Evolutionary conservation across 2,329 filamentous ascomycete genomes (phyloP).

Genomic region (Gnomoniopsis sp.): DNA sequence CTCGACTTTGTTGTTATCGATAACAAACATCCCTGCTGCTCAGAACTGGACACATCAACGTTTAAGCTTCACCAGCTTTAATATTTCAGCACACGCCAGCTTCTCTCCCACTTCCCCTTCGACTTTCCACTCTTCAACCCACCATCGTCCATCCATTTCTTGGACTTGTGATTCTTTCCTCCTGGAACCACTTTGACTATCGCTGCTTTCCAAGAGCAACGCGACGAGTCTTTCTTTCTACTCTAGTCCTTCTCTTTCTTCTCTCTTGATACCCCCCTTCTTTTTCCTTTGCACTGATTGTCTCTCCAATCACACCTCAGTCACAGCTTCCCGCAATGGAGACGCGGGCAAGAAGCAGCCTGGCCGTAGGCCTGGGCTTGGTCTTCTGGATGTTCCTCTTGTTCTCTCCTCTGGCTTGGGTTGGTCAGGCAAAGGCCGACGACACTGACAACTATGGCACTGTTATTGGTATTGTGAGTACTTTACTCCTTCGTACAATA

Average conservation of each 20-base stretch:
- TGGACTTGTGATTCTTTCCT: background rate
- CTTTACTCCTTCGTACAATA: background rate
- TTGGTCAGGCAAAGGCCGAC: constrained; percentile 71
- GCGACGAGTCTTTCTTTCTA: background rate
- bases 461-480: constrained; percentile 82
- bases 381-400: constrained; percentile 89
- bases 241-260: constrained; percentile 23
- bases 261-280: constrained; percentile 25
- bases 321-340: constrained; percentile 19
- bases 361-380: constrained; percentile 66
- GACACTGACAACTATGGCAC: constrained; percentile 78
- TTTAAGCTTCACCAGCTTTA: constrained; percentile 14
- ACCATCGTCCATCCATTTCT: background rate
- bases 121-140: background rate
- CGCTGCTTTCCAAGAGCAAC: constrained; percentile 15
- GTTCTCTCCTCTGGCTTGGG: constrained; percentile 81
- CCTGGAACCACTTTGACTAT: background rate
- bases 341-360: constrained; percentile 21
- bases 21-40: constrained; percentile 9
- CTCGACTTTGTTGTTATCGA: background rate
- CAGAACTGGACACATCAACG: constrained; percentile 19
- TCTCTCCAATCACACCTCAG: constrained; percentile 3
- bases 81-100: constrained; percentile 15
- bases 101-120: background rate
- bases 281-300: constrained; percentile 22